A percentile compares a stretch with the other conserved stretches of the same genome.
Evolutionary conservation across 768 basidiomycete genomes (phyloP).

Genomic region (Stropharia rugosoannulata): DNA sequence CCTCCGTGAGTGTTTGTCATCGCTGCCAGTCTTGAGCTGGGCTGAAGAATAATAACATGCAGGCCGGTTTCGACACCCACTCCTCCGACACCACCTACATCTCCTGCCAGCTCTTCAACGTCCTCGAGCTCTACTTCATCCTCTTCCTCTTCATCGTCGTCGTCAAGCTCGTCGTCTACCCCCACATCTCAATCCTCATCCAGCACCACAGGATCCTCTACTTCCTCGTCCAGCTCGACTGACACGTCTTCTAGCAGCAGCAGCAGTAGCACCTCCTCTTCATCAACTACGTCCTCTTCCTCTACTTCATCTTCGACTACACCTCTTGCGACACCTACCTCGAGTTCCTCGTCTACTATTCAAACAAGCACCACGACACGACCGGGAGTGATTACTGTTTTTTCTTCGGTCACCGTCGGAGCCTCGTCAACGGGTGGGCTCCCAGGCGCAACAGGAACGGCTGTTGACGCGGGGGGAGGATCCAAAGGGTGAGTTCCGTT

Average conservation of each 20-base stretch:
- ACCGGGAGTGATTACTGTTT: slow-evolving; percentile 11
- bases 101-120: neutral
- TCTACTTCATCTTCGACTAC: slow-evolving; percentile 7
- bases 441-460: neutral
- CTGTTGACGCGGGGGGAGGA: neutral
- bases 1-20: neutral
- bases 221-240: slow-evolving; percentile 8
- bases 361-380: neutral
- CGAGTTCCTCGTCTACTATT: neutral
- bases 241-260: slow-evolving; percentile 4
- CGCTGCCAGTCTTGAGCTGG: neutral
- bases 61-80: neutral
- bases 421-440: slow-evolving; percentile 3
- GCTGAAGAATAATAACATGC: too few species aligned
- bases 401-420: slow-evolving; percentile 18
- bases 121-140: too few species aligned
- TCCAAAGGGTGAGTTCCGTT: slow-evolving; percentile 12
- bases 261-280: slow-evolving; percentile 5
- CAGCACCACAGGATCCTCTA: slow-evolving; percentile 2
- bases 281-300: slow-evolving; percentile 11
- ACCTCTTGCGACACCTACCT: slow-evolving; percentile 1
- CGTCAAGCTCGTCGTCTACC: neutral
- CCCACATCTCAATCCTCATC: neutral
- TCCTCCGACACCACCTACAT: neutral
- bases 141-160: too few species aligned